Evolutionary conservation across 805 yeast species (phyloP).

Genomic region (Yamadazyma takamatsuzukensis): DNA sequence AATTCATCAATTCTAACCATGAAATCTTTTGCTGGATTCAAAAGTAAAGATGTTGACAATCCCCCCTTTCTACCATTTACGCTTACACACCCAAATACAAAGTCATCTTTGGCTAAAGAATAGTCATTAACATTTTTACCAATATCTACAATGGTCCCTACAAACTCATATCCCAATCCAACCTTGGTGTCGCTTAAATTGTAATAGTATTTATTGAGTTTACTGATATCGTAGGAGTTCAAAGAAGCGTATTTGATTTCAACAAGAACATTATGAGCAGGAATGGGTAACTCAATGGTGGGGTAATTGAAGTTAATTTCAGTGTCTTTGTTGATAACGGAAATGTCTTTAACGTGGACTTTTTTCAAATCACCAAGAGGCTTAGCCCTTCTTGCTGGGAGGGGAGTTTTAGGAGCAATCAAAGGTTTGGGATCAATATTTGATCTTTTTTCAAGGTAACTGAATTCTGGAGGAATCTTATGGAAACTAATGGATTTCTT

Average conservation of each 20-base stretch:
- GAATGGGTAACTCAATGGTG: conserved; percentile 47
- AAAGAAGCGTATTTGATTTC: conserved; percentile 58
- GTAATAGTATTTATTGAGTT: conserved; percentile 50
- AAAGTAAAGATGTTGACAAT: conserved; percentile 51
- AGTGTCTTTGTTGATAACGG: conserved; percentile 39
- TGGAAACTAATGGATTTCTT: conserved; percentile 32
- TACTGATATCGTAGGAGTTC: conserved; percentile 63
- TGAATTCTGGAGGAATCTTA: conserved; percentile 38
- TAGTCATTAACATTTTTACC: conserved; percentile 38
- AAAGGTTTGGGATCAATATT: conserved; percentile 11
- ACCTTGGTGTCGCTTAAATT: conserved; percentile 51
- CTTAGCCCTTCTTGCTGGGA: conserved; percentile 3
- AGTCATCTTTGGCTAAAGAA: conserved; percentile 52
- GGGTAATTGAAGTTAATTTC: conserved; percentile 52
- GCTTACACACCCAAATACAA: conserved; percentile 58
- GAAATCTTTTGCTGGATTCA: conserved; percentile 50
- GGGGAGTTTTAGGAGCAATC: conserved; percentile 4
- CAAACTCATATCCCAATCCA: conserved; percentile 70
- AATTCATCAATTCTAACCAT: conserved; percentile 25
- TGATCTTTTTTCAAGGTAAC: conserved; percentile 27
- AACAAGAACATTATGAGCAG: conserved; percentile 48
- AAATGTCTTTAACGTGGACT: conserved; percentile 49
- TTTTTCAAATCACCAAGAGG: conserved; percentile 45
- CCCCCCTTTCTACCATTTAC: conserved; percentile 55
- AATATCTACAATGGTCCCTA: conserved; percentile 55